A percentile compares a stretch with the other conserved stretches of the same genome.
These are phyloP conservation scores for Plasmodium gallinaceum DNA, from an alignment of 169 alveolate species.

Conservation along the genomic window DNA sequence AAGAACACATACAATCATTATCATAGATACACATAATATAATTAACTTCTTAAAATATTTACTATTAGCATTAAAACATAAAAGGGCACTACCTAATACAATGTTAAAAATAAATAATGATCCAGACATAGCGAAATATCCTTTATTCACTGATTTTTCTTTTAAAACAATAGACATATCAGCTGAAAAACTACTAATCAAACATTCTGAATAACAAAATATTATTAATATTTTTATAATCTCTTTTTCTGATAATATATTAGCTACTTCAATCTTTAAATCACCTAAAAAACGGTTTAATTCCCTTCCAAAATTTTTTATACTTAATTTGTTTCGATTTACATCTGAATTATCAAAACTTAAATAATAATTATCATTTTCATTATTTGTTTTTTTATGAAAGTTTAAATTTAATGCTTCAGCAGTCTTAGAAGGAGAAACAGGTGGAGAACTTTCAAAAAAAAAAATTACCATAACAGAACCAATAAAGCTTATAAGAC, in stretches of 20 bases:
- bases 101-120: slow-evolving; percentile 40
- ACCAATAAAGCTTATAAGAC: slow-evolving; percentile 46
- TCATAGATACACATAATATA: slow-evolving; percentile 29
- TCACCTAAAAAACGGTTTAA: slow-evolving; percentile 27
- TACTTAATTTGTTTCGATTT: neutral
- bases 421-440: neutral
- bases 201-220: slow-evolving; percentile 62
- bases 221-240: slow-evolving; percentile 35
- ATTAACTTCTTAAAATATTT: slow-evolving; percentile 29
- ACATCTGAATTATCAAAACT: neutral
- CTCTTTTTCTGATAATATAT: slow-evolving; percentile 29
- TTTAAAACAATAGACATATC: slow-evolving; percentile 56
- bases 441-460: slow-evolving; percentile 42
- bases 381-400: neutral
- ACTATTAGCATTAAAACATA: slow-evolving; percentile 41
- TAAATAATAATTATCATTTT: slow-evolving; percentile 5
- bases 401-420: neutral
- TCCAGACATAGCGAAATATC: slow-evolving; percentile 27
- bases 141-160: slow-evolving; percentile 29
- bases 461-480: slow-evolving; percentile 1
- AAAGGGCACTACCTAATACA: slow-evolving; percentile 31
- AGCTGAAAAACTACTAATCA: slow-evolving; percentile 64
- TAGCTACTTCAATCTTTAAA: slow-evolving; percentile 25
- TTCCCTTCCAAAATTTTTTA: slow-evolving; percentile 13
- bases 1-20: slow-evolving; percentile 31